Evolutionary conservation across 2,329 filamentous ascomycete genomes (phyloP).

Genomic region (Zasmidium citrigriseum): DNA sequence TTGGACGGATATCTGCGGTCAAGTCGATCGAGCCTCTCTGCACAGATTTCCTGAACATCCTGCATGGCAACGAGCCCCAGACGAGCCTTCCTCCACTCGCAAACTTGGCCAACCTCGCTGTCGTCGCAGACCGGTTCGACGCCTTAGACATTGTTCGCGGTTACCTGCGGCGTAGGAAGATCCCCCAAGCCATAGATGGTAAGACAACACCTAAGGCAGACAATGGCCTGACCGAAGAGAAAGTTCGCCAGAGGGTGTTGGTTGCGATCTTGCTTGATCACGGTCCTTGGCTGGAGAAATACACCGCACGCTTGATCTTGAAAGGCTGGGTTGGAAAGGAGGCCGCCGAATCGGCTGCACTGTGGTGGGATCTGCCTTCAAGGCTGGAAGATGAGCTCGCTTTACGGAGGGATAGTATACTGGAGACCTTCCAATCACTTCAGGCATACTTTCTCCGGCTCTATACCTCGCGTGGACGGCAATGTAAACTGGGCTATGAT

Average conservation of each 20-base stretch:
- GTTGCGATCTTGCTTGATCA: conserved; percentile 67
- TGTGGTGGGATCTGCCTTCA: conserved; percentile 74
- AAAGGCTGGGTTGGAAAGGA: conserved; percentile 63
- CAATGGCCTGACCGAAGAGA: conserved; percentile 58
- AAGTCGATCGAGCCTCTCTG: conserved; percentile 56
- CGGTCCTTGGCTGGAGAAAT: conserved; percentile 59
- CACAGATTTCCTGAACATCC: conserved; percentile 65
- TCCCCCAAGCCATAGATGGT: conserved; percentile 43
- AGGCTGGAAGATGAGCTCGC: conserved; percentile 71
- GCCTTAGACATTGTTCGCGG: conserved; percentile 58
- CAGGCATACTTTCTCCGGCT: conserved; percentile 67
- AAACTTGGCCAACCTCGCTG: conserved; percentile 67
- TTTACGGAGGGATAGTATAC: conserved; percentile 64
- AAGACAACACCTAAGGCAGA: conserved; percentile 45
- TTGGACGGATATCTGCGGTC: conserved; percentile 68
- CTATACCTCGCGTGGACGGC: conserved; percentile 66
- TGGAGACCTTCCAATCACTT: conserved; percentile 69
- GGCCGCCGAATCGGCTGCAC: conserved; percentile 44
- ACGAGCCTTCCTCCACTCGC: conserved; percentile 51
- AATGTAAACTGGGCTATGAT: conserved; percentile 75
- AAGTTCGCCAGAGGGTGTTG: conserved; percentile 68
- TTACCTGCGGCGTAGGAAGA: conserved; percentile 53
- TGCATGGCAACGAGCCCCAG: conserved; percentile 59
- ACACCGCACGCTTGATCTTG: conserved; percentile 66
- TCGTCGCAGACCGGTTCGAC: conserved; percentile 74